Base-by-base conservation (phyloP, 108 stramenopile genomes). In the Parmales sp. region DNA sequence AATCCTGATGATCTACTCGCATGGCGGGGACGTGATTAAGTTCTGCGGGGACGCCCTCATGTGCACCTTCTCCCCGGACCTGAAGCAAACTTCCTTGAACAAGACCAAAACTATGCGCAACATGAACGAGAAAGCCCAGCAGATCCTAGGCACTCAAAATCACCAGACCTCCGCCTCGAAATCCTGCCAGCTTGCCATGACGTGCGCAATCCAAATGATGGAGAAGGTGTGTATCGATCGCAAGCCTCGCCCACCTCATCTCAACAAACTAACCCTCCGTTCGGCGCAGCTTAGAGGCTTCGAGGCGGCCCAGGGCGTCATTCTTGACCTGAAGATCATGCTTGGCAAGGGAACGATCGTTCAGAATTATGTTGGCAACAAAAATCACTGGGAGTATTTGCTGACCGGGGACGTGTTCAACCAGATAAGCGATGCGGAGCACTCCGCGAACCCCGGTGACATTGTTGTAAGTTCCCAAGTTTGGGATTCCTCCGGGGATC, bases 1-100 rank as follows among this genome's bases (percentile, higher is more conserved):
- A 3, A 60, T 74, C 19, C 28, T 64, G 0, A 45, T 74, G 19
- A 69, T 74, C 16, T 41, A 36, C 48, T 60, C 31, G 38, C 51
- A 60, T 16, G 65, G 39, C 28, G 74, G 74, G 38, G 74, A 74
- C 44, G 74, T 74, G 6, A 8, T 74, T 0, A 74, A 74, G 38
- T 74, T 70, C 69, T 63, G 63, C 34, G 74, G 74, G 8, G 74
- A 74, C 63, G 74, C 74, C 25, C 28, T 60, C 28, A 64, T 74
- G 49, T 64, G 37, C 63, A 63, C 70, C 5, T 19, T 69, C 9
- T 46, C 37, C 38, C 48, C 20, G 23, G 37, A 8, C 4, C 28
- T 29, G 23, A 26, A 8, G 1, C 13, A 1, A 1, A 29, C 8
- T 8, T n/a, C n/a, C n/a, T n/a, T n/a, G n/a, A n/a, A n/a, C n/a